A percentile compares a stretch with the other conserved stretches of the same genome.
These are phyloP conservation scores for Termitomyces sp. DNA, from an alignment of 768 basidiomycete species.

Conservation along the genomic window DNA sequence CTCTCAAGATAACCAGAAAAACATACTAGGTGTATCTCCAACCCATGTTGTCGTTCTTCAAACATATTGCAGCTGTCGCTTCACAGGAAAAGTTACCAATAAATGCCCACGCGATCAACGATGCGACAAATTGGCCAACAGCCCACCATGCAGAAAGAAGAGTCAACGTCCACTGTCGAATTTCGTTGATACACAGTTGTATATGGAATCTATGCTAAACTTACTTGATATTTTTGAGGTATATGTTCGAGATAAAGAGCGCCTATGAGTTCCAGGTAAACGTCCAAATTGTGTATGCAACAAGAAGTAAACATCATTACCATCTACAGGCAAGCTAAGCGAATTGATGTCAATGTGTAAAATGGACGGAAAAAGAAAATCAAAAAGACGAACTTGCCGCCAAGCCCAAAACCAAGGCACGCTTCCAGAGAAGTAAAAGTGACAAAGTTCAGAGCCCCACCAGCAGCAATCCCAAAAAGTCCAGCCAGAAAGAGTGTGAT, in stretches of 20 bases:
- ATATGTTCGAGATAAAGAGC: constrained; percentile 43
- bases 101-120: constrained; percentile 50
- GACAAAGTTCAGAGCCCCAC: constrained; percentile 42
- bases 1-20: constrained; percentile 56
- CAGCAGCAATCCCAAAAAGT: constrained; percentile 48
- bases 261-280: constrained; percentile 22
- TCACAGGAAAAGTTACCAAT: constrained; percentile 53
- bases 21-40: constrained; percentile 57
- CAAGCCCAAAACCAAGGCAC: constrained; percentile 45
- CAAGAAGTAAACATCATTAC: constrained; percentile 21
- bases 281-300: no score
- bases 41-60: constrained; percentile 49
- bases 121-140: constrained; percentile 45
- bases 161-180: constrained; percentile 48
- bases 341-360: constrained; percentile 9
- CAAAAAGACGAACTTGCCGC: constrained; percentile 39
- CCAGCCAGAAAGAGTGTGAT: constrained; percentile 32
- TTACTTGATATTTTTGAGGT: constrained; percentile 37
- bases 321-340: constrained; percentile 40
- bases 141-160: constrained; percentile 55
- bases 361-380: constrained; percentile 19
- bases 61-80: constrained; percentile 31
- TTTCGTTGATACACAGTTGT: neutral
- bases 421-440: constrained; percentile 42
- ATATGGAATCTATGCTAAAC: constrained; percentile 15